Evolutionary conservation across 768 basidiomycete genomes (phyloP).

Genomic region (Kwoniella dendrophila): DNA sequence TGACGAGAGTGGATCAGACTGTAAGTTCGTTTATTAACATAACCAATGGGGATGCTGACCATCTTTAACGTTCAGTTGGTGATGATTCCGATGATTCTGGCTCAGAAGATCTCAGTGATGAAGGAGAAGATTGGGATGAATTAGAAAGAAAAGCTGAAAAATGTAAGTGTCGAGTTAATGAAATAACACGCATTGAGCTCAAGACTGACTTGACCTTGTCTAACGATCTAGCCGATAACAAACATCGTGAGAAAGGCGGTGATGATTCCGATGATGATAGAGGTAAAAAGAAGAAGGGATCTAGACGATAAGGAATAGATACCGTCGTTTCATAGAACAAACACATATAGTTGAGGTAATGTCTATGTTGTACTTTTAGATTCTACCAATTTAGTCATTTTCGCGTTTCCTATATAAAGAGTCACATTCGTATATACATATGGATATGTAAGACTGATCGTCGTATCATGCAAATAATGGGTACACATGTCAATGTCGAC

Average conservation of each 20-base stretch:
- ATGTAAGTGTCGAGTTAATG: conserved; percentile 59
- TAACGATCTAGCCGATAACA: conserved; percentile 59
- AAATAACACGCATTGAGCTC: neutral
- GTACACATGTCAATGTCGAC: no score
- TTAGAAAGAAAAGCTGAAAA: conserved; percentile 87
- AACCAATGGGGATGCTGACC: conserved; percentile 55
- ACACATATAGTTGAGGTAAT: no score
- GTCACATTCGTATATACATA: no score
- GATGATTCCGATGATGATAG: conserved; percentile 49
- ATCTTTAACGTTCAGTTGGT: conserved; percentile 29
- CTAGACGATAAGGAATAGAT: conserved; percentile 32
- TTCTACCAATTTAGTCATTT: no score
- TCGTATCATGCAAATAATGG: no score
- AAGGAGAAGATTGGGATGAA: conserved; percentile 95
- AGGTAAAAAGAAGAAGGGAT: conserved; percentile 49
- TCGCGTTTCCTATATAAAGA: no score
- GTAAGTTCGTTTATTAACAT: conserved; percentile 59
- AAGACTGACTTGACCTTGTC: conserved; percentile 7
- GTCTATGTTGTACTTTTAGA: no score
- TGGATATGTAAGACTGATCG: no score
- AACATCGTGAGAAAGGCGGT: conserved; percentile 55
- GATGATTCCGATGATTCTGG: conserved; percentile 46
- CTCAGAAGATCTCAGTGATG: conserved; percentile 47
- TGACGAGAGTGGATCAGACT: conserved; percentile 63
- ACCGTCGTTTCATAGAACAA: no score